Conservation (phyloP, 2,329 filamentous ascomycete species). For the Leptographium lundbergii region DNA sequence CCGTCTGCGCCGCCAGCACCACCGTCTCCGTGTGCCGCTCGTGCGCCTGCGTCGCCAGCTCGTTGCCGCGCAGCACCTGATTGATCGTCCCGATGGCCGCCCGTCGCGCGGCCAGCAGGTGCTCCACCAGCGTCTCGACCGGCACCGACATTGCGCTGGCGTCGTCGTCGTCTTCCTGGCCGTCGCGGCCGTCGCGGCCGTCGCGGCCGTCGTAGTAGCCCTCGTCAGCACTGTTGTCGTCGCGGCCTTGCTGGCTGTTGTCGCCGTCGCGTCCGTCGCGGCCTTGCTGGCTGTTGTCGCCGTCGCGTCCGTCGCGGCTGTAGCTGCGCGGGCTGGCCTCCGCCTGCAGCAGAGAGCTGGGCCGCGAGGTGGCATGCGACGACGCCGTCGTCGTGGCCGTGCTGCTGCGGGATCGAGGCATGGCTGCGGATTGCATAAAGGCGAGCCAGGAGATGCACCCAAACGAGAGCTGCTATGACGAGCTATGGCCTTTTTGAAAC, state of each 20-base stretch:
- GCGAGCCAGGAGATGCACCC: not conserved
- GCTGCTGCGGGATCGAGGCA: not conserved
- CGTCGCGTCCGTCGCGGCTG: not conserved
- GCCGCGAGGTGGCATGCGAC: not conserved
- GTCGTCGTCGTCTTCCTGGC: not conserved
- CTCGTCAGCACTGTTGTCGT: no score
- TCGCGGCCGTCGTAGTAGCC: not conserved
- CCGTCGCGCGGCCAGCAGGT: constrained; percentile 78
- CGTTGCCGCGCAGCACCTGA: constrained; percentile 74
- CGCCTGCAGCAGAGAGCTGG: not conserved
- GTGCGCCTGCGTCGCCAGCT: constrained; percentile 68
- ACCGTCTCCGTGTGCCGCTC: constrained; percentile 66
- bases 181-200: not conserved
- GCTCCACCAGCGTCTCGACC: constrained; percentile 68
- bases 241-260: not conserved
- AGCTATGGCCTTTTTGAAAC: not conserved
- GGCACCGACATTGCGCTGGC: constrained; percentile 19
- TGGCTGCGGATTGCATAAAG: not conserved
- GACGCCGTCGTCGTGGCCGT: not conserved
- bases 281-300: not conserved
- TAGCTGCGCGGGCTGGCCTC: not conserved
- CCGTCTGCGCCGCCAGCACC: constrained; percentile 55
- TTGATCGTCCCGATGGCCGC: constrained; percentile 75
- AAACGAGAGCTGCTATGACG: not conserved
- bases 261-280: no score